Percentiles rank a stretch among this genome's conserved stretches.
Evolutionary conservation across 2,329 filamentous ascomycete genomes (phyloP).

Genomic region (Claviceps spartinae): DNA sequence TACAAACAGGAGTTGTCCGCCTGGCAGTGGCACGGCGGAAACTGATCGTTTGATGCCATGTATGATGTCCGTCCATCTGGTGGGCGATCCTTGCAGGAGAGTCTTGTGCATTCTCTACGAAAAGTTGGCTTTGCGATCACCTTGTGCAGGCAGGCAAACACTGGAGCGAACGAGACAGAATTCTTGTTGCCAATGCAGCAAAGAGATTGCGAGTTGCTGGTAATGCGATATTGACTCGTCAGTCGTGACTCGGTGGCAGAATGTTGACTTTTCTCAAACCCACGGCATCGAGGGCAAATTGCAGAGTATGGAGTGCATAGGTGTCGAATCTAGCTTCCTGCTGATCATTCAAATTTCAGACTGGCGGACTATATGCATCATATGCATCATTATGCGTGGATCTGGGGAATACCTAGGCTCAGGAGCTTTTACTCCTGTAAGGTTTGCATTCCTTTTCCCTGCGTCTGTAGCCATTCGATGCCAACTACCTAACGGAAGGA

Average conservation of each 20-base stretch:
- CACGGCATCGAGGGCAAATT: slow-evolving; percentile 1
- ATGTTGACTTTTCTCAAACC: neutral
- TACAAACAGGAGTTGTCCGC: too few species aligned
- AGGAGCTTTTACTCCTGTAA: neutral
- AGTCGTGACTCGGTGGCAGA: slow-evolving; percentile 1
- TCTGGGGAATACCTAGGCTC: neutral
- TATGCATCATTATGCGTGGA: neutral
- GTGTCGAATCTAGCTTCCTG: slow-evolving; percentile 1
- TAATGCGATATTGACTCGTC: slow-evolving; percentile 3
- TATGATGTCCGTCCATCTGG: too few species aligned
- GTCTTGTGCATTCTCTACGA: too few species aligned
- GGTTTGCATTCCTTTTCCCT: neutral
- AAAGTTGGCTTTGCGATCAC: neutral
- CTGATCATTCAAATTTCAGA: neutral
- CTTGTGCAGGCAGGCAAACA: neutral
- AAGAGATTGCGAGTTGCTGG: neutral
- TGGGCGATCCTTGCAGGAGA: too few species aligned
- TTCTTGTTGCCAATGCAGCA: neutral
- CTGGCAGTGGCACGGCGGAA: too few species aligned
- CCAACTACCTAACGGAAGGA: neutral
- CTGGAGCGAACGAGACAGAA: neutral
- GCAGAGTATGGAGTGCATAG: slow-evolving; percentile 1
- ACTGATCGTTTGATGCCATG: too few species aligned
- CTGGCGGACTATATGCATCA: neutral
- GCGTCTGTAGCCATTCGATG: neutral